phyloP scores from a whole-genome alignment of 257 asterid genomes.

The Solanum chiquidenum region DNA sequence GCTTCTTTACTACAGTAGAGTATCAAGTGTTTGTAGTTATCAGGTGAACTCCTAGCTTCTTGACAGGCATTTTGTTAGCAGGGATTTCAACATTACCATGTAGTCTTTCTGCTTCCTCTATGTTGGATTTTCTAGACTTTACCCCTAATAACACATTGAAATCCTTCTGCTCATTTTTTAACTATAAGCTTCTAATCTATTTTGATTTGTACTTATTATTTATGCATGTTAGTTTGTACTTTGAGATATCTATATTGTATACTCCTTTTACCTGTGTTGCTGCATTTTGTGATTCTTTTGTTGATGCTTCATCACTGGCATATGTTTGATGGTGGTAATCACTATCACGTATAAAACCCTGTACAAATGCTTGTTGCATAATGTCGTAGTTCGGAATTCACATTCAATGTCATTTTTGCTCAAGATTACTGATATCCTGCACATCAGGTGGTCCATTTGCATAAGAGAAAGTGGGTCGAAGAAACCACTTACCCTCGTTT shows the following conservation, averaged over 20 bases:
- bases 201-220: background rate
- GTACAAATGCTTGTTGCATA: background rate
- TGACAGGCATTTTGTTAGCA: background rate
- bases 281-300: background rate
- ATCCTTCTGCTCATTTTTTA: background rate
- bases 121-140: background rate
- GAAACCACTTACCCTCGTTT: conserved; percentile 86
- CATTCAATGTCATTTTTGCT: background rate
- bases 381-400: background rate
- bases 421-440: conserved; percentile 1
- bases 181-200: background rate
- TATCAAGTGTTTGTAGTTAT: background rate
- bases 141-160: background rate
- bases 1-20: background rate
- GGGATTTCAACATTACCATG: background rate
- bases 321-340: background rate
- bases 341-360: background rate
- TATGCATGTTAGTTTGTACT: background rate
- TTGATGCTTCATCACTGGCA: background rate
- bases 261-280: background rate
- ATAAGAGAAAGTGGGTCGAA: conserved; percentile 78
- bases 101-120: background rate
- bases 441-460: conserved; percentile 68
- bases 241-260: background rate
- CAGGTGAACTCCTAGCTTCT: background rate